phyloP scores from a whole-genome alignment of 441 rosid species.

The Populus tomentosa region DNA sequence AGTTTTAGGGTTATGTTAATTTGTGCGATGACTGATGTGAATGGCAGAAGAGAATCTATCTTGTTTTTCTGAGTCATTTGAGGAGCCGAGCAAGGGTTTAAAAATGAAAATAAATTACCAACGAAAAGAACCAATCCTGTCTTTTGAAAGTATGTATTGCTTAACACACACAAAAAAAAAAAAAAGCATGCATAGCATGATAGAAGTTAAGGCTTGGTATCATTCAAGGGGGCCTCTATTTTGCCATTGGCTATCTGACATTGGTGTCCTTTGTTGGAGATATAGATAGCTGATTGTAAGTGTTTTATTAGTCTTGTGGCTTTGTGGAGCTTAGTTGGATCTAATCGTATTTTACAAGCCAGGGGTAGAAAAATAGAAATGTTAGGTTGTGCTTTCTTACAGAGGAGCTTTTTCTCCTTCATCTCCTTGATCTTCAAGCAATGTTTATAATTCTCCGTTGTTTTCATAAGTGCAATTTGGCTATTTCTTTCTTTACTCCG shows the following conservation, averaged over 20 bases:
- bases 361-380: neutral
- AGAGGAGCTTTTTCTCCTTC: neutral
- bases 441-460: neutral
- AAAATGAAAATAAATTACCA: neutral
- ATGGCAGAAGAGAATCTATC: neutral
- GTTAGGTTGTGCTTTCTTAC: neutral
- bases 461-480: neutral
- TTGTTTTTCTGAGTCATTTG: neutral
- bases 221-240: neutral
- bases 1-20: neutral
- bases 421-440: neutral
- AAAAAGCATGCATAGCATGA: neutral
- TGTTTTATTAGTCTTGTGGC: neutral
- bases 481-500: neutral
- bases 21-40: neutral
- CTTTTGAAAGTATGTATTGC: neutral
- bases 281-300: neutral
- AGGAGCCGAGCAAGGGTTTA: neutral
- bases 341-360: neutral
- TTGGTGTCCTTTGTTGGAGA: neutral
- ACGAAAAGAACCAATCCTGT: neutral
- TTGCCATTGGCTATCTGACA: neutral
- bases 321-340: neutral
- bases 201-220: neutral
- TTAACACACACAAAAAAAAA: neutral